Percentiles rank a stretch among this genome's conserved stretches.
phyloP scores from a whole-genome alignment of 352 stramenopile genomes.

The Pilasporangium apinafurcum region DNA sequence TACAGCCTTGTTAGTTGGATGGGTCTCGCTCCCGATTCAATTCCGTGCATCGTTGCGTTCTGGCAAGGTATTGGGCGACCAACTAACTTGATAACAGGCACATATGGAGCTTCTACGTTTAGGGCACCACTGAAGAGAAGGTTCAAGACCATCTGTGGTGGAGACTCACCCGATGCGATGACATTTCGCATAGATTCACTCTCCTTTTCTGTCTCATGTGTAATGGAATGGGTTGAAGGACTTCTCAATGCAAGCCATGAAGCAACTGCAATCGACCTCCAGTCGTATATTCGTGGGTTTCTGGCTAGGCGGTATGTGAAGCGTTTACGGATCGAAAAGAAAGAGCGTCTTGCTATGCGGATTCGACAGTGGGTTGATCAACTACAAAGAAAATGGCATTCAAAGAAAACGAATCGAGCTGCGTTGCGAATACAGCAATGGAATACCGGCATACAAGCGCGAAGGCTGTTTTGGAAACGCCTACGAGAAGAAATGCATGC shows the following conservation, averaged over 20 bases:
- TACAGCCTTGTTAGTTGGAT: slow-evolving; percentile 33
- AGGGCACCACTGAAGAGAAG: slow-evolving; percentile 3
- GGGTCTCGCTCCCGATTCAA: slow-evolving; percentile 2
- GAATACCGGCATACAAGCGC: slow-evolving; percentile 4
- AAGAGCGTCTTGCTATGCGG: slow-evolving; percentile 4
- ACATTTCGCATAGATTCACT: background rate
- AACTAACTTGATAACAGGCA: background rate
- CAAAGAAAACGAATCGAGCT: slow-evolving; percentile 6
- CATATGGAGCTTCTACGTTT: no score
- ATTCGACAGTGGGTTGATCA: slow-evolving; percentile 19
- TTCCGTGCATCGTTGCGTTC: slow-evolving; percentile 31
- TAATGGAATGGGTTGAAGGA: slow-evolving; percentile 14
- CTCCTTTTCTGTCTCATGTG: background rate
- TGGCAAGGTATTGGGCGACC: slow-evolving; percentile 18
- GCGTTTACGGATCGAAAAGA: slow-evolving; percentile 8
- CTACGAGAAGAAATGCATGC: slow-evolving; percentile 8
- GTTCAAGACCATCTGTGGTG: slow-evolving; percentile 9
- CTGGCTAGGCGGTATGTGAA: slow-evolving; percentile 10
- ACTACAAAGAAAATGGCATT: slow-evolving; percentile 11
- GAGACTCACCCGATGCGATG: background rate
- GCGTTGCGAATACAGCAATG: slow-evolving; percentile 20
- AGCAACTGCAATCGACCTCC: slow-evolving; percentile 10
- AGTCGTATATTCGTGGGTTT: slow-evolving; percentile 6
- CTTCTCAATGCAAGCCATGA: slow-evolving; percentile 4
- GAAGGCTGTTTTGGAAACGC: slow-evolving; percentile 13